Percentiles rank a stretch among this genome's conserved stretches.
Evolutionary conservation across 2,329 filamentous ascomycete species (phyloP).

Genomic region (Cadophora malorum): DNA sequence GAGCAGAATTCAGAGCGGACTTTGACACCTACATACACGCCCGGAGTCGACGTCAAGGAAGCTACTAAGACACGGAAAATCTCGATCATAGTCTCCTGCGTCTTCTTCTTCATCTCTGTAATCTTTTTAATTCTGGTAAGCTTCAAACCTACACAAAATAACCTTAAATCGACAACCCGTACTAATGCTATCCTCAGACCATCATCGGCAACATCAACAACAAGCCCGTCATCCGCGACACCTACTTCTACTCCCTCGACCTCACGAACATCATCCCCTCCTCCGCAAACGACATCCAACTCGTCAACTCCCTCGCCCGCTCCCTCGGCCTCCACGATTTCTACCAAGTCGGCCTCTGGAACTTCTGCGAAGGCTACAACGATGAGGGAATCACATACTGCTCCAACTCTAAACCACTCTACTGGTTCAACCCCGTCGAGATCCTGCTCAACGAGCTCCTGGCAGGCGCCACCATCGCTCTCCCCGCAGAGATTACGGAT

Average conservation of each 20-base stretch:
- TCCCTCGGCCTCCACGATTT: constrained; percentile 91
- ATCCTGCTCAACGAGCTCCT: constrained; percentile 83
- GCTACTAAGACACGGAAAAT: constrained; percentile 58
- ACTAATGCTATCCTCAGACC: constrained; percentile 46
- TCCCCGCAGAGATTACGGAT: constrained; percentile 75
- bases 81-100: constrained; percentile 66
- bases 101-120: constrained; percentile 75
- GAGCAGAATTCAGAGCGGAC: constrained; percentile 37
- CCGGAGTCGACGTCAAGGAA: constrained; percentile 49
- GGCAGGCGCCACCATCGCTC: constrained; percentile 79
- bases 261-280: constrained; percentile 70
- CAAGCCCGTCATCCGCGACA: constrained; percentile 66
- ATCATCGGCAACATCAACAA: constrained; percentile 77
- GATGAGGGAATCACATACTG: constrained; percentile 78
- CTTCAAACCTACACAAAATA: constrained; percentile 8
- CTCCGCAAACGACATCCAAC: constrained; percentile 59
- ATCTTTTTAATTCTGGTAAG: constrained; percentile 80
- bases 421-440: constrained; percentile 90
- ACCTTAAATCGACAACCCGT: neutral
- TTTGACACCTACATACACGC: constrained; percentile 33
- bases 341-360: constrained; percentile 92
- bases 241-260: constrained; percentile 86
- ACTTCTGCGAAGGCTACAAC: constrained; percentile 86
- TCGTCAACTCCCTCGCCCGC: constrained; percentile 88
- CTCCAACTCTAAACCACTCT: constrained; percentile 71